Evolutionary conservation across 495 filamentous ascomycete species (phyloP), one percentile per base, ranked within the genome.

Genomic region (Chaetomium tenue): DNA sequence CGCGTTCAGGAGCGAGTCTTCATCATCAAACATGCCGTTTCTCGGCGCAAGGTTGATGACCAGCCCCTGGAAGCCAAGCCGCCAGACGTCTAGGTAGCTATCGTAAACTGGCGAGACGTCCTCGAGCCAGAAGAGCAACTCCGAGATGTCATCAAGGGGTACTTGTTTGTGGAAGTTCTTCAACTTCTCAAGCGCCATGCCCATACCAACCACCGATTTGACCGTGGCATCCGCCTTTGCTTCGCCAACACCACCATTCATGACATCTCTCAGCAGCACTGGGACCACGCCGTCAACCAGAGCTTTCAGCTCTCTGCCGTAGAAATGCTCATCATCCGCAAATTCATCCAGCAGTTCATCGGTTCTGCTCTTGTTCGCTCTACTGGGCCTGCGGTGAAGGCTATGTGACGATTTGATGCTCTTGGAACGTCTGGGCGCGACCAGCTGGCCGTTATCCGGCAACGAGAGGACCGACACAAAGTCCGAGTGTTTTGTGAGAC

Each of bases 221-320:
- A 89, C 93, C 66, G 93, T 69, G 15, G 74, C 70, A 57, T 79
- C 77, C 18, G 74, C 72, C 56, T 75, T 77, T 11, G 68, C 65
- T 59, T 33, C 64, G 54, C 12, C 79, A 5, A 83, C 84, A 22
- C 88, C 87, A 81, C 87, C 71, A 83, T 90, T 59, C 86, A 96
- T 60, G 22, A 97, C 91, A 65, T 92, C 92, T 12, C 83, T 89
- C 59, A 98, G 77, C 3, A 99, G 84, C 11, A 98, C 95, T 11
- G 94, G 95, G 60, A 99, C 90, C 20, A 99, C 94, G 58, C 96
- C 95, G 66, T 95, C 95, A 13, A 98, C 93, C 25, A 99, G 78
- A 20, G 94, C 96, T 63, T 90, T 92, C 13, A 99, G 82, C 72
- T 99, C 94, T 26, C 93, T 89, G 78, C 88, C 89, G 72, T 98